Evolutionary conservation across 2,329 filamentous ascomycete species (phyloP).

Genomic region (Colletotrichum truncatum): DNA sequence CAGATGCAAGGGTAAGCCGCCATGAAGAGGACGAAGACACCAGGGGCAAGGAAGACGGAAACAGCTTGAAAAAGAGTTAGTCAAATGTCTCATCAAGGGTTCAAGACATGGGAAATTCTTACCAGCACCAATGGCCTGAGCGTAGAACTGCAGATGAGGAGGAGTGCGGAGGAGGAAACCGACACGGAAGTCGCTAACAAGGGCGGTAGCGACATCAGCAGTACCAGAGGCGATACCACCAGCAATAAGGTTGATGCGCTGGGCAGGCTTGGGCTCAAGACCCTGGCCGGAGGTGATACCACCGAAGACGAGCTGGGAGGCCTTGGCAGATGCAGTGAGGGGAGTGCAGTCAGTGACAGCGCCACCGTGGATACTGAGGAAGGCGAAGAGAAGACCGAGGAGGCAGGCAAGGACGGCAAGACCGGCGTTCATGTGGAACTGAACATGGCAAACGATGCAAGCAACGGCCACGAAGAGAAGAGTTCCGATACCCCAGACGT

Average conservation of each 20-base stretch:
- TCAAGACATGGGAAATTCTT: not conserved
- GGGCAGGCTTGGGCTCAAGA: conserved; percentile 57
- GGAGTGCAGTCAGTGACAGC: conserved; percentile 69
- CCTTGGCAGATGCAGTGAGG: conserved; percentile 73
- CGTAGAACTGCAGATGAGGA: conserved; percentile 72
- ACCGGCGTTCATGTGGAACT: conserved; percentile 66
- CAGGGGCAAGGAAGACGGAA: conserved; percentile 73
- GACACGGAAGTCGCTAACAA: conserved; percentile 72
- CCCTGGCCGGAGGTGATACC: conserved; percentile 67
- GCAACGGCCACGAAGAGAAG: conserved; percentile 58
- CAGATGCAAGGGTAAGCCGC: conserved; percentile 76
- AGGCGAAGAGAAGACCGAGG: conserved; percentile 66
- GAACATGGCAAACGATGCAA: conserved; percentile 57
- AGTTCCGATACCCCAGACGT: conserved; percentile 60
- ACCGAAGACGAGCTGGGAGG: conserved; percentile 74
- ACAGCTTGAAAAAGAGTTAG: conserved; percentile 54
- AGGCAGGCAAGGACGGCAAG: conserved; percentile 64
- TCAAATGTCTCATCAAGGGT: no score
- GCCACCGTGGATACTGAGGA: conserved; percentile 58
- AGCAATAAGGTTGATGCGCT: conserved; percentile 72
- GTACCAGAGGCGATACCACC: conserved; percentile 65
- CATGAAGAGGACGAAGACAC: conserved; percentile 74
- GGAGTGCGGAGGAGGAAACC: conserved; percentile 74
- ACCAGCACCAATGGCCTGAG: conserved; percentile 67
- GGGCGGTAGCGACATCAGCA: conserved; percentile 61